These are phyloP conservation scores for Fusarium duplospermum DNA, from an alignment of 2,329 filamentous ascomycete genomes.

Conservation along the genomic window DNA sequence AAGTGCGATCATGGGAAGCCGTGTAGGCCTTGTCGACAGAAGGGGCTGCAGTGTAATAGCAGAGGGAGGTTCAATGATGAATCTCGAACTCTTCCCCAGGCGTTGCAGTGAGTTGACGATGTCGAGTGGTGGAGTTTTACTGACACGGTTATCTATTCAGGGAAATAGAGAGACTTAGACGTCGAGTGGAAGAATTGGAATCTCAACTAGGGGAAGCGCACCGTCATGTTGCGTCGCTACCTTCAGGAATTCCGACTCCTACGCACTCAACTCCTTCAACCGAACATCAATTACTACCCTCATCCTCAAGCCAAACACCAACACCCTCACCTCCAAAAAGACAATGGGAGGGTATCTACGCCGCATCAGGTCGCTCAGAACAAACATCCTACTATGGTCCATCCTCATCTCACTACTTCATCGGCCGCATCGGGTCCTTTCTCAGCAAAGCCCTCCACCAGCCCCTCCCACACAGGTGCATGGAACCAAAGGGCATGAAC, in stretches of 20 bases:
- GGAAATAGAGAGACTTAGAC: neutral
- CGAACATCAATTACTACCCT: neutral
- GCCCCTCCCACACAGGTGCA: slow-evolving; percentile 16
- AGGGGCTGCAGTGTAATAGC: slow-evolving; percentile 19
- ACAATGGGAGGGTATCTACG: neutral
- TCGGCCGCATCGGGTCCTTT: slow-evolving; percentile 54
- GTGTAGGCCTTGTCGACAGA: slow-evolving; percentile 28
- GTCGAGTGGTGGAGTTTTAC: neutral
- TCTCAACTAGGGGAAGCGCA: neutral
- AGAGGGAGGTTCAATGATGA: slow-evolving; percentile 24
- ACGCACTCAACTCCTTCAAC: neutral
- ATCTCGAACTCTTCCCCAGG: slow-evolving; percentile 26
- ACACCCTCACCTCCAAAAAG: neutral
- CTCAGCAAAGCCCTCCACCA: slow-evolving; percentile 49
- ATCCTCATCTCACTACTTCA: slow-evolving; percentile 59
- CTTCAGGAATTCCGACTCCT: neutral
- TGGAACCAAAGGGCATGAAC: slow-evolving; percentile 32
- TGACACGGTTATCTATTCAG: neutral
- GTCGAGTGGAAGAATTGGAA: neutral
- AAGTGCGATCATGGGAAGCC: slow-evolving; percentile 39
- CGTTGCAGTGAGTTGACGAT: slow-evolving; percentile 15
- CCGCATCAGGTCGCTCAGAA: slow-evolving; percentile 48
- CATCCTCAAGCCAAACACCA: slow-evolving; percentile 40
- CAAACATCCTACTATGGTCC: slow-evolving; percentile 57
- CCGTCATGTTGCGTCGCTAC: neutral